Evolutionary conservation across 345 rosid species (phyloP), one percentile per base, ranked within the genome.

Genomic region (Rhodomyrtus tomentosa): DNA sequence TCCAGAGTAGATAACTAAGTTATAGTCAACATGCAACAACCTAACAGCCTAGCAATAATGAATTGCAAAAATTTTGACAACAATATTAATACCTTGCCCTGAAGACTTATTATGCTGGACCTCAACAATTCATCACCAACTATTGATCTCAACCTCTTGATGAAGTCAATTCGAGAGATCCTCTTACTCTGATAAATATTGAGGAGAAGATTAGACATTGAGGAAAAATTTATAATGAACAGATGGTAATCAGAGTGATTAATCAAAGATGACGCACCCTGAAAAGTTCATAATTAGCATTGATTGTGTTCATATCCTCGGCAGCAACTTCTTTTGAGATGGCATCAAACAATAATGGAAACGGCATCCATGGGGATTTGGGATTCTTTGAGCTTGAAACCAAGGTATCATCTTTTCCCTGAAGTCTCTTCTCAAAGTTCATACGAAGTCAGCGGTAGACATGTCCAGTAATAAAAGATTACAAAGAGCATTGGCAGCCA

Each of bases 81-180:
- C 22, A 55, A 50, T 51, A 84, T 29, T 79, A 82, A 53, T 90
- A 93, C 97, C 94, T 91, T 90, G 90, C 91, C 82, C 38, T 93
- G 99, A 84, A 97, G 95, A 86, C 92, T 88, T 82, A 90, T 90
- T 88, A 96, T 92, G 0, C 96, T 94, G 32, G 96, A 89, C 87
- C 93, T 91, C 85, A 96, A 91, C 83, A 96, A 84, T 54, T 55
- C 84, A 90, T 96, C 98, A 55, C 98, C 99, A 21, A 96, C 98
- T 45, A 90, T 86, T 82, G 86, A 83, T 72, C 99, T 88, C 88
- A 96, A 86, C 83, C 88, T 93, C 85, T 87, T 93, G 81, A 96
- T 94, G 86, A 96, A 95, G n/a, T 94, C 97, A 3, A 87, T 93
- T 40, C 98, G 88, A 51, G 84, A 91, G 38, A 95, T 88, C 89